Conservation (phyloP, 2,329 filamentous ascomycete species). For the Xylaria sp. region DNA sequence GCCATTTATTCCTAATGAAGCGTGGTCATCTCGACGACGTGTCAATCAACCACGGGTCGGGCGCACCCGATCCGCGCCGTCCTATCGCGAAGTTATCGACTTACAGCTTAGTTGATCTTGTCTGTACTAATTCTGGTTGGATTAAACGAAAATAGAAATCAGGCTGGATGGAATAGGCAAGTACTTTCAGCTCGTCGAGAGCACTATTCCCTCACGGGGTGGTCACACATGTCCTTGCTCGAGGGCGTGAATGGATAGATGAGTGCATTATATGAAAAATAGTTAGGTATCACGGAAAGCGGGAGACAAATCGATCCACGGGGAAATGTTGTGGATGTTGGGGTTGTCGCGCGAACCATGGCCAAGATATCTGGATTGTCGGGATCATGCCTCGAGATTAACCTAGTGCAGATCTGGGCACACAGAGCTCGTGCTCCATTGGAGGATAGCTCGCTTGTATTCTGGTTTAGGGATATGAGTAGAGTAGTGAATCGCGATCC, state of each 20-base stretch:
- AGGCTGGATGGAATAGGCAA: not conserved
- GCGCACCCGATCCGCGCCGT: not conserved
- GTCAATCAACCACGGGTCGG: conserved; percentile 27
- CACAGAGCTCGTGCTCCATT: conserved; percentile 15
- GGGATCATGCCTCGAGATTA: conserved; percentile 17
- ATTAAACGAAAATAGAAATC: not conserved
- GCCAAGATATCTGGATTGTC: conserved; percentile 14
- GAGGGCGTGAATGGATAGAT: not conserved
- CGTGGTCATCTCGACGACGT: conserved; percentile 29
- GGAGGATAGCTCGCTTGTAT: not conserved
- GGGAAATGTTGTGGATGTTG: conserved; percentile 14
- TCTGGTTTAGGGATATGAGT: not conserved
- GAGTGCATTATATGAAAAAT: conserved; percentile 7
- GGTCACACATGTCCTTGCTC: conserved; percentile 21
- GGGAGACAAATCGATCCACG: conserved; percentile 14
- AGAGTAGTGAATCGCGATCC: not conserved
- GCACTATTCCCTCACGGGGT: conserved; percentile 1
- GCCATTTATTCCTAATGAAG: not conserved
- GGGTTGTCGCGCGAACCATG: conserved; percentile 27
- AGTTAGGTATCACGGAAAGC: conserved; percentile 14
- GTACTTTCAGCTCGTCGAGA: not conserved
- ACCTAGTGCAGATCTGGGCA: conserved; percentile 23
- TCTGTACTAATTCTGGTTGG: not conserved
- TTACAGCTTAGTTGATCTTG: not conserved
- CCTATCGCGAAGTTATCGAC: not conserved